Conservation (phyloP, 192 early-diverging fungal genomes). For the Dimargaris xerosporica region DNA sequence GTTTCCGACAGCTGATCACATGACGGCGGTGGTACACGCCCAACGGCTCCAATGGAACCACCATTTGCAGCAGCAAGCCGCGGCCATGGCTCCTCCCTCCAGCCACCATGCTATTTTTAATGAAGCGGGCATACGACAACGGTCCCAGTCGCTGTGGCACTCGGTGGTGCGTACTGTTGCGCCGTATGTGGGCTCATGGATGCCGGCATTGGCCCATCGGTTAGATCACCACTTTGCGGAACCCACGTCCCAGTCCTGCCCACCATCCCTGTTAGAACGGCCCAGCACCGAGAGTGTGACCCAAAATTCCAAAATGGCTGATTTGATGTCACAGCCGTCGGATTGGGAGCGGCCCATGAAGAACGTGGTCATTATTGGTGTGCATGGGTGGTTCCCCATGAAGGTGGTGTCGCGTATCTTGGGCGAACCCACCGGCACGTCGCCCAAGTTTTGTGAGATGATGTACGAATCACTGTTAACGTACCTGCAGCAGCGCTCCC, state of each 20-base stretch:
- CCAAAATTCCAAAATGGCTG: not conserved
- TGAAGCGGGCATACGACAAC: not conserved
- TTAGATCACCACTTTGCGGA: not conserved
- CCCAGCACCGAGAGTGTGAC: not conserved
- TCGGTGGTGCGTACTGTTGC: conserved; percentile 3
- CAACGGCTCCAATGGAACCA: conserved; percentile 6
- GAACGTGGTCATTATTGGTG: conserved; percentile 62
- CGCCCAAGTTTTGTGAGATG: conserved; percentile 73
- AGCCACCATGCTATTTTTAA: not conserved
- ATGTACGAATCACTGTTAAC: conserved; percentile 52
- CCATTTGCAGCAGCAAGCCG: not conserved
- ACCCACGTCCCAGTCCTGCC: not conserved
- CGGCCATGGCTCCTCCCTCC: not conserved
- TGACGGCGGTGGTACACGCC: not conserved
- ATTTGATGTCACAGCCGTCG: not conserved
- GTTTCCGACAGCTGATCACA: not conserved
- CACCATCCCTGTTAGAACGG: not conserved
- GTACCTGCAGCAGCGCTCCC: conserved; percentile 28
- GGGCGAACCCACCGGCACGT: conserved; percentile 90
- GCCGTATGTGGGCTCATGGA: not conserved
- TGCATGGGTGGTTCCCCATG: conserved; percentile 84
- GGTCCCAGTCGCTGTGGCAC: not conserved
- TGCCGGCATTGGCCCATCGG: not conserved
- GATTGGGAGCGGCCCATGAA: conserved; percentile 9
- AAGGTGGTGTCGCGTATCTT: conserved; percentile 34